Evolutionary conservation across 2,329 filamentous ascomycete species (phyloP).

Genomic region (Periconia sp.): DNA sequence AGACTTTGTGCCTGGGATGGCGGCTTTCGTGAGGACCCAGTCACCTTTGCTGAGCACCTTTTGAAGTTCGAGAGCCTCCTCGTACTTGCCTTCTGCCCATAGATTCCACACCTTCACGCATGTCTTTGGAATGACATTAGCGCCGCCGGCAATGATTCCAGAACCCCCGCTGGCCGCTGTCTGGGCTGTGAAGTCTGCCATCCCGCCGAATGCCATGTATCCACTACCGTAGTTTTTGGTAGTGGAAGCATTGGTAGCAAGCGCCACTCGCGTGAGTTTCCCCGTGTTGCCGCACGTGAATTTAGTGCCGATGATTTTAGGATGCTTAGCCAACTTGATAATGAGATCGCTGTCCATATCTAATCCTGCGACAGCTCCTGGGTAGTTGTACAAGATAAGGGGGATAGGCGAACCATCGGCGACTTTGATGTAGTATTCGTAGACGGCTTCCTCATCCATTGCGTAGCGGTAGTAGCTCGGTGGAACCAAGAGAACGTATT

Average conservation of each 20-base stretch:
- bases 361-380: slow-evolving; percentile 82
- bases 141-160: slow-evolving; percentile 84
- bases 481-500: slow-evolving; percentile 80
- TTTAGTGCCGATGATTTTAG: slow-evolving; percentile 86
- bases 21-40: slow-evolving; percentile 82
- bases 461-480: slow-evolving; percentile 83
- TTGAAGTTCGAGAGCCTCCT: slow-evolving; percentile 78
- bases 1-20: slow-evolving; percentile 85
- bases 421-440: slow-evolving; percentile 75
- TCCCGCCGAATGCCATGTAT: slow-evolving; percentile 87
- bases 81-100: slow-evolving; percentile 72
- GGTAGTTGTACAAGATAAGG: slow-evolving; percentile 90
- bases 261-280: slow-evolving; percentile 82
- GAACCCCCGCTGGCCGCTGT: slow-evolving; percentile 79
- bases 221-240: slow-evolving; percentile 55
- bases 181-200: slow-evolving; percentile 86
- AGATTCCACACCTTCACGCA: slow-evolving; percentile 81
- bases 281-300: slow-evolving; percentile 92
- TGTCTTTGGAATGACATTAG: slow-evolving; percentile 83
- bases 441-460: slow-evolving; percentile 75
- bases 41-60: slow-evolving; percentile 79
- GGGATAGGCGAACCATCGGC: slow-evolving; percentile 78
- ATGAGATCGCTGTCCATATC: slow-evolving; percentile 90
- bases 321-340: slow-evolving; percentile 77
- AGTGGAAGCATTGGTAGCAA: slow-evolving; percentile 73